phyloP scores from a whole-genome alignment of 192 early-diverging fungal species.

The Chytriomyces confervae region DNA sequence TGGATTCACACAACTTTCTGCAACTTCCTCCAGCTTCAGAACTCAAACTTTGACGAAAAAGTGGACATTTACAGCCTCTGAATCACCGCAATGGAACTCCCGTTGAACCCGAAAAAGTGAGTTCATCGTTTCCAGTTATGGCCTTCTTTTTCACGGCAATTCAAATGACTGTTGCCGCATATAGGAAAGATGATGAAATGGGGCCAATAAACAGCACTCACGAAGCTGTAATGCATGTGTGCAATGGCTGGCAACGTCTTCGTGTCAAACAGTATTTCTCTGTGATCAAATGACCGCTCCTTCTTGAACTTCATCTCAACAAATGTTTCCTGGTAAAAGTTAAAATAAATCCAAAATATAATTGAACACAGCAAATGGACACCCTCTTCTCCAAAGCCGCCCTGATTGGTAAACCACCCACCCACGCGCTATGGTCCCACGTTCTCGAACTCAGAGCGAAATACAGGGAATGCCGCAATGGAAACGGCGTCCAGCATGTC shows the following conservation, averaged over 20 bases:
- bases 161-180: too few species aligned
- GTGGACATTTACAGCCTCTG: constrained; percentile 67
- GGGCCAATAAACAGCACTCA: constrained; percentile 50
- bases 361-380: constrained; percentile 18
- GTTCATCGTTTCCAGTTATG: neutral
- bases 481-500: constrained; percentile 49
- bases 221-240: constrained; percentile 82
- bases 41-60: constrained; percentile 52
- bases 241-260: constrained; percentile 77
- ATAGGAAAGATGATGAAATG: too few species aligned
- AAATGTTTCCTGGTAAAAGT: constrained; percentile 55
- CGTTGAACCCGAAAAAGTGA: constrained; percentile 35
- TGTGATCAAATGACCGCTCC: constrained; percentile 74
- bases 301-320: constrained; percentile 78
- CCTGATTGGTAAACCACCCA: constrained; percentile 2
- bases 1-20: neutral
- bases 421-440: neutral
- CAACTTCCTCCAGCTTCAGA: constrained; percentile 23
- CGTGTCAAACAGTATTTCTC: constrained; percentile 85
- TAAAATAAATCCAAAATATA: too few species aligned
- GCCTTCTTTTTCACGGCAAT: neutral
- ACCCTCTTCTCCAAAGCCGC: constrained; percentile 30
- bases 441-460: constrained; percentile 9
- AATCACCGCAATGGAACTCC: constrained; percentile 64
- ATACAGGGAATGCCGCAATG: constrained; percentile 40